phyloP scores from a whole-genome alignment of 352 stramenopile genomes.

The Bremia lactucae region DNA sequence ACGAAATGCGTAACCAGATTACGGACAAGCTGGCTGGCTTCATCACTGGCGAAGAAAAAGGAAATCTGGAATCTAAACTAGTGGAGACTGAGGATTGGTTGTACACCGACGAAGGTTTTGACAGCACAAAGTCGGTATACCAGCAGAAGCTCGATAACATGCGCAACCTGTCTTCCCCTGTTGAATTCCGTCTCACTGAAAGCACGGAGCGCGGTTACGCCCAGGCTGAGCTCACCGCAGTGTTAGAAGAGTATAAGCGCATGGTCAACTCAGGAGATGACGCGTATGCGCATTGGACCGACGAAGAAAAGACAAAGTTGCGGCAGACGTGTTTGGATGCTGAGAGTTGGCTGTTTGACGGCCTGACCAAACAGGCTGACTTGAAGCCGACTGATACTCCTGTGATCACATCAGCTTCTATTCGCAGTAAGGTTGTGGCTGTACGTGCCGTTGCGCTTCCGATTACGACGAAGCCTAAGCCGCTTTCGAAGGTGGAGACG shows the following conservation, averaged over 20 bases:
- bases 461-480: conserved; percentile 96
- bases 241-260: conserved; percentile 92
- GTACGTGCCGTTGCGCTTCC: conserved; percentile 85
- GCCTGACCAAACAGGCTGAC: conserved; percentile 90
- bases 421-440: conserved; percentile 86
- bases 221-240: conserved; percentile 84
- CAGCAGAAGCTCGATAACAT: conserved; percentile 92
- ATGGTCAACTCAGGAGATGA: conserved; percentile 92
- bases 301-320: conserved; percentile 92
- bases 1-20: conserved; percentile 97
- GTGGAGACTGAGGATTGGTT: conserved; percentile 95
- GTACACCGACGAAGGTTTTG: conserved; percentile 98
- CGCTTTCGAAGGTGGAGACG: conserved; percentile 67
- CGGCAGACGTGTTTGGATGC: conserved; percentile 82
- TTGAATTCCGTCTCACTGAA: conserved; percentile 91
- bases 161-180: conserved; percentile 86
- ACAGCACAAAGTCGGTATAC: conserved; percentile 96
- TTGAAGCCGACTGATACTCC: conserved; percentile 82
- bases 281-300: conserved; percentile 91
- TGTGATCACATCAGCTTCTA: conserved; percentile 84
- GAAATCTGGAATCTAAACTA: conserved; percentile 81
- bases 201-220: conserved; percentile 80
- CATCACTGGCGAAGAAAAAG: conserved; percentile 85
- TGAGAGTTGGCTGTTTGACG: conserved; percentile 94
- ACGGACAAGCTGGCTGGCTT: conserved; percentile 75